A percentile compares a stretch with the other conserved stretches of the same genome.
Evolutionary conservation across 495 filamentous ascomycete species (phyloP).

Genomic region (Lepidopterella palustris): DNA sequence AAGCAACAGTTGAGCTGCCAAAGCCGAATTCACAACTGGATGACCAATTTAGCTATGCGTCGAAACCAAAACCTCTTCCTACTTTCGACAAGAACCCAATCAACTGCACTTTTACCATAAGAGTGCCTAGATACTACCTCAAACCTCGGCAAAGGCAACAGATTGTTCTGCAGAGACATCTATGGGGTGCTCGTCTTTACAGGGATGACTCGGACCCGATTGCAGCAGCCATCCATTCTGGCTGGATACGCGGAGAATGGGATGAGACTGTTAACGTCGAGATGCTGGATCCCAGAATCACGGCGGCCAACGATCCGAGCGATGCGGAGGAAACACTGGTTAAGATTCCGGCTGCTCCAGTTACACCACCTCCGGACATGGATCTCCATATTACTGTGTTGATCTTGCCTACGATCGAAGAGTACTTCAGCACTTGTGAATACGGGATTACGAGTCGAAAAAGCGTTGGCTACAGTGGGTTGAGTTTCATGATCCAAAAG

Average conservation of each 20-base stretch:
- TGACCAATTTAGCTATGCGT: conserved; percentile 60
- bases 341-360: conserved; percentile 46
- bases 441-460: conserved; percentile 74
- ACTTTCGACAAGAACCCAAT: conserved; percentile 67
- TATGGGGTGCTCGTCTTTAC: conserved; percentile 93
- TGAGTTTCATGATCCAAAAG: conserved; percentile 76
- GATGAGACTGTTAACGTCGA: conserved; percentile 62
- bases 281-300: conserved; percentile 59
- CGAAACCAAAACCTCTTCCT: conserved; percentile 67
- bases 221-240: conserved; percentile 87
- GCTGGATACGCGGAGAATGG: conserved; percentile 87
- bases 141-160: conserved; percentile 62
- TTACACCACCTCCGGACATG: conserved; percentile 50
- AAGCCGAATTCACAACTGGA: conserved; percentile 41
- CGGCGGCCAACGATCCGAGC: conserved; percentile 33
- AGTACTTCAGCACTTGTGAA: conserved; percentile 64
- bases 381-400: conserved; percentile 82
- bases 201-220: conserved; percentile 93
- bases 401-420: conserved; percentile 69
- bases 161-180: conserved; percentile 65
- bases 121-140: conserved; percentile 75
- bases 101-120: conserved; percentile 85
- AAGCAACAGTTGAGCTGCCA: conserved; percentile 44
- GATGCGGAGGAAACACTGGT: conserved; percentile 35
- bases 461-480: conserved; percentile 75